These are phyloP conservation scores for Aspergillus sp. DNA, from an alignment of 2,329 filamentous ascomycete genomes.

Conservation along the genomic window DNA sequence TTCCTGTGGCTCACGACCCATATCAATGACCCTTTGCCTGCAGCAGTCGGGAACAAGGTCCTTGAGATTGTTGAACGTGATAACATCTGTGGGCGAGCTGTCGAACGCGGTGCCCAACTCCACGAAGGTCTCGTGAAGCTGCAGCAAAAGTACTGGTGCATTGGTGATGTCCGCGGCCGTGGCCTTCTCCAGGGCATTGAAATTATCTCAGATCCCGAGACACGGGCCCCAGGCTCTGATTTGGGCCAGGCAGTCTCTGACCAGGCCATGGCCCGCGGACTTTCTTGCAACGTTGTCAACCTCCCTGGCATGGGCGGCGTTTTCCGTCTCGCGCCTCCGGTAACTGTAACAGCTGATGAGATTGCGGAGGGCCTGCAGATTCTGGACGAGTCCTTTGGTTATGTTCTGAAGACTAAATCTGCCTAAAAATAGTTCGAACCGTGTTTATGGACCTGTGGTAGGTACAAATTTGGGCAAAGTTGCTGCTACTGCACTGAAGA, in stretches of 20 bases:
- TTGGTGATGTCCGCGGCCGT: slow-evolving; percentile 61
- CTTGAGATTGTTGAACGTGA: slow-evolving; percentile 62
- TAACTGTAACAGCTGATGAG: slow-evolving; percentile 55
- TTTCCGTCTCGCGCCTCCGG: slow-evolving; percentile 61
- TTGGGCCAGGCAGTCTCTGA: slow-evolving; percentile 51
- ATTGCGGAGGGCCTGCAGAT: slow-evolving; percentile 54
- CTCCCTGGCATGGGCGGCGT: slow-evolving; percentile 57
- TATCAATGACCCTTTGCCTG: slow-evolving; percentile 61
- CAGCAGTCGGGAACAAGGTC: slow-evolving; percentile 61
- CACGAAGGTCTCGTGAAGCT: slow-evolving; percentile 49
- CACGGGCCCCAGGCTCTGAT: slow-evolving; percentile 49
- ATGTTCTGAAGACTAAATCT: slow-evolving; percentile 7
- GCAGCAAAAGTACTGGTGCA: slow-evolving; percentile 57
- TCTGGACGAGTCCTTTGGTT: slow-evolving; percentile 56
- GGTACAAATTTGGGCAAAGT: too few relatives aligned
- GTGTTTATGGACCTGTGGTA: background rate
- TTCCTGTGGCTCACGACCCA: slow-evolving; percentile 64
- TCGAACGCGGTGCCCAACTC: slow-evolving; percentile 47
- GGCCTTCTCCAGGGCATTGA: slow-evolving; percentile 61
- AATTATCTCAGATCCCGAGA: slow-evolving; percentile 53
- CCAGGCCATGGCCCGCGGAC: slow-evolving; percentile 51
- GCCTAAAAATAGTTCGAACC: background rate
- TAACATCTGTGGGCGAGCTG: slow-evolving; percentile 49
- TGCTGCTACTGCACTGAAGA: too few relatives aligned
- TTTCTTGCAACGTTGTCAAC: slow-evolving; percentile 59